A percentile compares a stretch with the other conserved stretches of the same genome.
Evolutionary conservation across 306 rosid genomes (phyloP).

Genomic region (Amphicarpaea edgeworthii): DNA sequence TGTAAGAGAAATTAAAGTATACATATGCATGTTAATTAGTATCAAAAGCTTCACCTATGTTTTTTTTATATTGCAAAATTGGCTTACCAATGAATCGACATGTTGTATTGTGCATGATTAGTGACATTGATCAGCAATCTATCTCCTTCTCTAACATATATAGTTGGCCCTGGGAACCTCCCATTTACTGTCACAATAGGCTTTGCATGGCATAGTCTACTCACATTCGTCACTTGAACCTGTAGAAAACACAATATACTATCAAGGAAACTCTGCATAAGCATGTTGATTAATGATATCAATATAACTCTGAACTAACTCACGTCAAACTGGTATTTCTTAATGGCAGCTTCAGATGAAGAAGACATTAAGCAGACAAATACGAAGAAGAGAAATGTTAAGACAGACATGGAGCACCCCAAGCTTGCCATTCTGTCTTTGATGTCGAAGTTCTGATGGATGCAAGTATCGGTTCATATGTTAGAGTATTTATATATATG

Average conservation of each 20-base stretch:
- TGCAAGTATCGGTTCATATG: background rate
- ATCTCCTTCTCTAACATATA: slow-evolving; percentile 74
- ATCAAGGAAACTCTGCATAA: slow-evolving; percentile 8
- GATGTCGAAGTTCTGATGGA: slow-evolving; percentile 20
- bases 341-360: slow-evolving; percentile 44
- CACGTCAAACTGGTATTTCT: slow-evolving; percentile 47
- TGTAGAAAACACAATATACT: slow-evolving; percentile 37
- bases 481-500: slow-evolving; percentile 40
- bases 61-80: background rate
- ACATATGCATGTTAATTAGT: background rate
- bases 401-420: slow-evolving; percentile 21
- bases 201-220: slow-evolving; percentile 77
- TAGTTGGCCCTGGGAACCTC: slow-evolving; percentile 72
- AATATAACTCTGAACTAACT: slow-evolving; percentile 47
- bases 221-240: slow-evolving; percentile 77
- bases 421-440: slow-evolving; percentile 27
- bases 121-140: slow-evolving; percentile 68
- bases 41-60: background rate
- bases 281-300: background rate
- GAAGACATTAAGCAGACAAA: slow-evolving; percentile 37
- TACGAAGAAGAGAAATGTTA: slow-evolving; percentile 8
- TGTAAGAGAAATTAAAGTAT: background rate
- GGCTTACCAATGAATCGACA: slow-evolving; percentile 73
- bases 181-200: slow-evolving; percentile 73
- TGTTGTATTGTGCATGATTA: slow-evolving; percentile 73